Conservation (phyloP, 306 rosid genomes). For the Sicyos baderoa region DNA sequence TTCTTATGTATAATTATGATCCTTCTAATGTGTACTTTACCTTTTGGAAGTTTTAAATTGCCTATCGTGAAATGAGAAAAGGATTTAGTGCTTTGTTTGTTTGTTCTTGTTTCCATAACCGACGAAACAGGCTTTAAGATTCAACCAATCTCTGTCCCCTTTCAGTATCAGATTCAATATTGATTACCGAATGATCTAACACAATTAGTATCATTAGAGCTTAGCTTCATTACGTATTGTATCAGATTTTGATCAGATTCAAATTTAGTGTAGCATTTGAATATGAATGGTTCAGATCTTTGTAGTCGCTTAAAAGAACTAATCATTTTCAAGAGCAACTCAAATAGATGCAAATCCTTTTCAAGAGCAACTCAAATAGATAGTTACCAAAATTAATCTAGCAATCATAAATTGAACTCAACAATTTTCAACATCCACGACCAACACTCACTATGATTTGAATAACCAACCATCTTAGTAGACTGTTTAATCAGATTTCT, state of each 20-base stretch:
- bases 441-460: no score
- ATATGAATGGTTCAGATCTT: not conserved
- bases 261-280: not conserved
- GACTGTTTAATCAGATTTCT: not conserved
- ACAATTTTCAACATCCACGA: no score
- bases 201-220: not conserved
- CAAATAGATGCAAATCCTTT: not conserved
- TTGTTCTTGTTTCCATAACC: not conserved
- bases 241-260: not conserved
- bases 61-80: slow-evolving; percentile 8
- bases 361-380: not conserved
- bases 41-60: slow-evolving; percentile 3
- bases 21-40: slow-evolving; percentile 1
- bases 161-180: not conserved
- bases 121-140: not conserved
- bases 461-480: not conserved
- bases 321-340: not conserved
- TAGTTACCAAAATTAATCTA: no score
- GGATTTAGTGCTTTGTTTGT: not conserved
- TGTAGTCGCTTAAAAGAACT: not conserved
- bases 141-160: not conserved
- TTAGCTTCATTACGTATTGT: not conserved
- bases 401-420: no score
- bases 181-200: not conserved
- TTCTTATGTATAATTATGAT: slow-evolving; percentile 11